phyloP scores from a whole-genome alignment of 1,284 basidiomycete genomes.

The Malassezia obtusa region DNA sequence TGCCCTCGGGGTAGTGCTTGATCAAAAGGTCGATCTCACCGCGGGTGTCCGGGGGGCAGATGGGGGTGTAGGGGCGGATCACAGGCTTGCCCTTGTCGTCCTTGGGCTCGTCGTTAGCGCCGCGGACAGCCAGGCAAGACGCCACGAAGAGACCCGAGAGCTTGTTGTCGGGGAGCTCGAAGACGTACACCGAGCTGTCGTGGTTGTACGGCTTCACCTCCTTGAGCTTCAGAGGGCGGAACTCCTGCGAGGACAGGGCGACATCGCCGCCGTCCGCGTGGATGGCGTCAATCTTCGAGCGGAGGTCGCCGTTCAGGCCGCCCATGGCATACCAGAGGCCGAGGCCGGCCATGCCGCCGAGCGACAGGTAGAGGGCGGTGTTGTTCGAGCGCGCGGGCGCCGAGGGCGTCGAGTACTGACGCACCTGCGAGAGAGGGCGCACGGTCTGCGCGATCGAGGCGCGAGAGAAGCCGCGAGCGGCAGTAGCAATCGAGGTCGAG shows the following conservation, averaged over 20 bases:
- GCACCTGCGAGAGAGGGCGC: neutral
- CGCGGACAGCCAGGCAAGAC: constrained; percentile 54
- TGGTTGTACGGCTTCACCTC: constrained; percentile 82
- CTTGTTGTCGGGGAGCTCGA: constrained; percentile 72
- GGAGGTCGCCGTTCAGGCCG: constrained; percentile 31
- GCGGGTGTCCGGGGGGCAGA: constrained; percentile 30
- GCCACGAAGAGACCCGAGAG: constrained; percentile 66
- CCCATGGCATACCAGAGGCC: constrained; percentile 39
- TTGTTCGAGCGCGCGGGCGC: constrained; percentile 18
- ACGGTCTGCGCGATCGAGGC: neutral
- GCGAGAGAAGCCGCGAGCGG: neutral
- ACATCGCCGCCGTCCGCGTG: constrained; percentile 11
- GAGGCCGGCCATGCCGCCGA: constrained; percentile 42
- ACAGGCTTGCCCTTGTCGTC: constrained; percentile 78
- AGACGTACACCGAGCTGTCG: constrained; percentile 63
- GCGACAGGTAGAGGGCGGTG: constrained; percentile 32
- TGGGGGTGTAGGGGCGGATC: constrained; percentile 56
- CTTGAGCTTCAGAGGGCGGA: constrained; percentile 70
- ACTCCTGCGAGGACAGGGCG: constrained; percentile 55
- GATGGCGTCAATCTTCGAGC: constrained; percentile 25
- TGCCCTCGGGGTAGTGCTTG: constrained; percentile 56
- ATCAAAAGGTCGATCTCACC: constrained; percentile 58
- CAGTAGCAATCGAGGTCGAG: neutral
- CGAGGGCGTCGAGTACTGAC: neutral
- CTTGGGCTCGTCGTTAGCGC: constrained; percentile 50